phyloP scores from a whole-genome alignment of 2,329 filamentous ascomycete species.

The Karstenula rhodostoma region DNA sequence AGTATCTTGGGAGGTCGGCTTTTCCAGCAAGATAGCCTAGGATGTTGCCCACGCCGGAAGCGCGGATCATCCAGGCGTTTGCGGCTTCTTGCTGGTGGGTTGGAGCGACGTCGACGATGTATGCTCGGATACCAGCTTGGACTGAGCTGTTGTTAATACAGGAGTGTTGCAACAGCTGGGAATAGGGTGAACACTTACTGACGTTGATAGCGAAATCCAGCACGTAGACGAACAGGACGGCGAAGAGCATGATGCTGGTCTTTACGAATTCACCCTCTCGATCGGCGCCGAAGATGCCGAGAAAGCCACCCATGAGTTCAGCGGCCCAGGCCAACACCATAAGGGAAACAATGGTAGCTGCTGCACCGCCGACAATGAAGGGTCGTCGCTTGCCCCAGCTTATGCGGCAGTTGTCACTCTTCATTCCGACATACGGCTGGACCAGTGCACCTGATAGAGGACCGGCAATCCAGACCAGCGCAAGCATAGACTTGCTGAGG shows the following conservation, averaged over 20 bases:
- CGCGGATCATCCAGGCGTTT: constrained; percentile 91
- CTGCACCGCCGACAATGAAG: constrained; percentile 60
- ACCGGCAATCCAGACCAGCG: constrained; percentile 65
- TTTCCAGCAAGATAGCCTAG: constrained; percentile 89
- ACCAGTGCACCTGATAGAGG: constrained; percentile 62
- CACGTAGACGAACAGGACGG: constrained; percentile 86
- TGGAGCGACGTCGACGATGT: constrained; percentile 92
- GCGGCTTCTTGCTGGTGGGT: constrained; percentile 92
- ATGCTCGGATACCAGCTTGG: constrained; percentile 88
- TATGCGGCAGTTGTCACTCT: constrained; percentile 60
- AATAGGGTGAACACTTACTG: constrained; percentile 57
- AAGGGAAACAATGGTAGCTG: constrained; percentile 59
- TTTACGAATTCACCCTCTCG: constrained; percentile 70
- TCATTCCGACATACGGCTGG: constrained; percentile 63
- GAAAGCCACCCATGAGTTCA: constrained; percentile 68
- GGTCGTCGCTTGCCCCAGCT: constrained; percentile 60
- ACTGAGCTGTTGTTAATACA: constrained; percentile 58
- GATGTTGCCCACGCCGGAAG: constrained; percentile 89
- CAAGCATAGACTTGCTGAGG: constrained; percentile 60
- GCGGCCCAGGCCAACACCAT: constrained; percentile 60
- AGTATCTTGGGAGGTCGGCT: constrained; percentile 74
- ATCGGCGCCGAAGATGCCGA: constrained; percentile 75
- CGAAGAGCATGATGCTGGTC: constrained; percentile 74
- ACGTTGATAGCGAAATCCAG: constrained; percentile 97
- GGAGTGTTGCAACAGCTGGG: neutral